These are phyloP conservation scores for Aspergillus sp. DNA, from an alignment of 2,329 filamentous ascomycete genomes.

Conservation along the genomic window DNA sequence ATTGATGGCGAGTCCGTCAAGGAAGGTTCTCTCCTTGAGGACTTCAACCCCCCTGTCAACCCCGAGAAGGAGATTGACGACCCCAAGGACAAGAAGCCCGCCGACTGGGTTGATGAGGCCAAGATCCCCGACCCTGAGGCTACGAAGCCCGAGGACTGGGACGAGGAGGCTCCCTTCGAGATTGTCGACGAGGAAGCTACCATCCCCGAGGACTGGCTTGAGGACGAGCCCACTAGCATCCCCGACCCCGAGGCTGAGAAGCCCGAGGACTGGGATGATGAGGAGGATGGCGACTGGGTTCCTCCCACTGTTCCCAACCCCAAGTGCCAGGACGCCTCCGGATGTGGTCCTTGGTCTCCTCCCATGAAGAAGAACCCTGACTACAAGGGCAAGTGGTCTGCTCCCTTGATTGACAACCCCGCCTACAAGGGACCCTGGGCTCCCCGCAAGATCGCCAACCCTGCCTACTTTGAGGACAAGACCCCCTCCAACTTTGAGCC, in stretches of 20 bases:
- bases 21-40: conserved; percentile 87
- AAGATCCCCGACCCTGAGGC: conserved; percentile 90
- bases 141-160: conserved; percentile 97
- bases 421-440: conserved; percentile 96
- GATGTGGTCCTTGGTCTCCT: conserved; percentile 89
- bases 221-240: conserved; percentile 77
- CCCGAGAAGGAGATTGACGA: conserved; percentile 94
- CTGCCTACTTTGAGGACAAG: conserved; percentile 96
- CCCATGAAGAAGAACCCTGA: conserved; percentile 92
- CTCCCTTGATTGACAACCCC: conserved; percentile 93
- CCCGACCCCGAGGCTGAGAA: conserved; percentile 94
- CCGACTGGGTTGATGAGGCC: conserved; percentile 91
- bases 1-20: conserved; percentile 88
- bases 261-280: conserved; percentile 99
- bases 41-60: conserved; percentile 93
- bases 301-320: conserved; percentile 89
- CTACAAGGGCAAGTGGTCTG: conserved; percentile 99
- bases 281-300: conserved; percentile 98
- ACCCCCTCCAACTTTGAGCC: conserved; percentile 94
- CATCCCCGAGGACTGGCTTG: conserved; percentile 94
- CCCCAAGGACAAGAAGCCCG: conserved; percentile 87
- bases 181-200: conserved; percentile 90
- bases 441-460: conserved; percentile 96
- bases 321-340: conserved; percentile 90
- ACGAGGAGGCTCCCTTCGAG: conserved; percentile 96